Percentiles rank a stretch among this genome's conserved stretches.
phyloP scores from a whole-genome alignment of 2,329 filamentous ascomycete species.

The Cladosporium sphaerospermum region DNA sequence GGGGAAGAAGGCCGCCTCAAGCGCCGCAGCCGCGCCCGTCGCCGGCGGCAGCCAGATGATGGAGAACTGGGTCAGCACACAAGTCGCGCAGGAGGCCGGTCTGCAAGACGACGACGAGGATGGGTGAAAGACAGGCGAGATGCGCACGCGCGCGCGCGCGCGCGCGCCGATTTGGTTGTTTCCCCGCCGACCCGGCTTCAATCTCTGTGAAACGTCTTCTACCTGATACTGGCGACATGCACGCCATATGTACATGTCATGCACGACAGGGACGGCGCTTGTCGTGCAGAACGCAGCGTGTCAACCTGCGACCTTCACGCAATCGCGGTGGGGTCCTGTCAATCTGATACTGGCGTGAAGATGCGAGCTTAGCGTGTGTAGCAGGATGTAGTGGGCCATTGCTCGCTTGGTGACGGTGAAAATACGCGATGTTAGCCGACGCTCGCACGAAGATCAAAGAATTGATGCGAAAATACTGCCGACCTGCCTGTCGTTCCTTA shows the following conservation, averaged over 20 bases:
- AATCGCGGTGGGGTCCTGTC: too few relatives aligned
- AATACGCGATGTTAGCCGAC: too few relatives aligned
- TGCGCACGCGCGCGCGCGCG: background rate
- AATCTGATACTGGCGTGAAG: too few relatives aligned
- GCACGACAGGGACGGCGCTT: background rate
- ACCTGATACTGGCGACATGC: background rate
- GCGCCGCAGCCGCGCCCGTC: conserved; percentile 15
- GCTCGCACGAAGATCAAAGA: too few relatives aligned
- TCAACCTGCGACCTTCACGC: background rate
- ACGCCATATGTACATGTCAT: conserved; percentile 1
- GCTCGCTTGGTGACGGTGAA: too few relatives aligned
- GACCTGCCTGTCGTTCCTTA: too few relatives aligned
- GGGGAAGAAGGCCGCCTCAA: conserved; percentile 36
- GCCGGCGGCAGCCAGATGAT: conserved; percentile 32
- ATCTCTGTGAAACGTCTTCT: background rate
- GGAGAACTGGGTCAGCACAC: conserved; percentile 35
- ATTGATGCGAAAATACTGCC: too few relatives aligned
- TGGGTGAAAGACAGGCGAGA: background rate
- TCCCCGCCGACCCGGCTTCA: background rate
- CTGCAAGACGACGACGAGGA: conserved; percentile 24
- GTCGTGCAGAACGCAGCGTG: background rate
- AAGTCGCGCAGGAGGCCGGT: conserved; percentile 29
- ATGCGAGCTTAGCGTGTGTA: too few relatives aligned
- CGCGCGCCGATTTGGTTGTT: background rate
- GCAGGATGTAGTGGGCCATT: too few relatives aligned